Base-by-base conservation (phyloP, 257 asterid species). In the Sherardia arvensis region DNA sequence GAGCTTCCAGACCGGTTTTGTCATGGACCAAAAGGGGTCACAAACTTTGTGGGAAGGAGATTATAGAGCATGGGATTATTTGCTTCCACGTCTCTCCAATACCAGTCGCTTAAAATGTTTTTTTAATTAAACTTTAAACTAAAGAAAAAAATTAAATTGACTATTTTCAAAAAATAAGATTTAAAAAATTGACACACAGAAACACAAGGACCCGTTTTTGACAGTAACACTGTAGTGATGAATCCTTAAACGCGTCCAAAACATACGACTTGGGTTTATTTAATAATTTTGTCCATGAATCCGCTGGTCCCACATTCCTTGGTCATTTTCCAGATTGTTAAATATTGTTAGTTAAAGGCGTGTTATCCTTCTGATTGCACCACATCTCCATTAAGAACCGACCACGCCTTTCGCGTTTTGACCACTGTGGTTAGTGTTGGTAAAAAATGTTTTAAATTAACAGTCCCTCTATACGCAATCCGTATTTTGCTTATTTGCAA, bases 11-110 rank as follows among this genome's bases (percentile, higher is more conserved):
- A 12, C 47, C 14, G 51, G 51, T 15, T 43, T 43, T 43, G 47
- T 12, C 17, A 38, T 12, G 18, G 45, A 36, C 45, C 45, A 8
- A 36, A 8, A 14, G 45, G 15, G 18, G 20, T 43, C 49, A 12
- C 49, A 43, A 43, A 43, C 51, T 43, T 43, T 43, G 20, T 4
- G 20, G 20, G 51, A 17, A 43, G 5, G 51, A 43, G 51, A 43
- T 43, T 49, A 49, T 21, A 1, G 45, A 58, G 1, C 27, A 58
- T 29, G 45, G 23, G 62, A 58, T 58, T 17, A 30, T 10, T 58
- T 58, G 45, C 62, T 58, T 58, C 62, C 62, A 58, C 26, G 62
- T 30, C 26, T 58, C 62, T 29, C 21, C 45, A 25, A 58, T 43
- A 43, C 7, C 4, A 43, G 51, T 14, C 51, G 51, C 51, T 43